Evolutionary conservation across 2,329 filamentous ascomycete genomes (phyloP).

Genomic region (Xylaria sp.): DNA sequence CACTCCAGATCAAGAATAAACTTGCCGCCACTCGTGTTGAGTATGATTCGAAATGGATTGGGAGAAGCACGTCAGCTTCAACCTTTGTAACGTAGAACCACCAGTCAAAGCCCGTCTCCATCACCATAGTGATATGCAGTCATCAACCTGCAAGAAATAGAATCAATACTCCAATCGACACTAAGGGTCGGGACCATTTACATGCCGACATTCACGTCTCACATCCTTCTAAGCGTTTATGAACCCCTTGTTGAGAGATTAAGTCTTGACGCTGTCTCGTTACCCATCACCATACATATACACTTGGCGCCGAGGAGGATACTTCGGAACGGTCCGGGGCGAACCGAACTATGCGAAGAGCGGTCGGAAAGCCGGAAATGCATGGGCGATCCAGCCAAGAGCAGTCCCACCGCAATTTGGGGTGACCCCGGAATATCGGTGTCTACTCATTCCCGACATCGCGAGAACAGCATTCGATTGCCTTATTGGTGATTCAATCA

Average conservation of each 20-base stretch:
- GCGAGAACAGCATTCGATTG: neutral
- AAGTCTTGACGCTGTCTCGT: neutral
- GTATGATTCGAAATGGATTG: neutral
- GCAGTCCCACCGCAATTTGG: neutral
- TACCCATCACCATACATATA: neutral
- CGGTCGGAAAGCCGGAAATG: neutral
- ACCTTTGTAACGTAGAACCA: neutral
- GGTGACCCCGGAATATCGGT: neutral
- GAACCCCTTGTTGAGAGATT: neutral
- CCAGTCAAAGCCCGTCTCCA: neutral
- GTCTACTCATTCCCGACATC: neutral
- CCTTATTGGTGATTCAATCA: neutral
- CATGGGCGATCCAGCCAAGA: neutral
- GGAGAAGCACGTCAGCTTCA: neutral
- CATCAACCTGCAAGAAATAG: neutral
- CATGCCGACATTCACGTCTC: neutral
- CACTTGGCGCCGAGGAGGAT: neutral
- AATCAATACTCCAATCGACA: neutral
- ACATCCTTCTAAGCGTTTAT: neutral
- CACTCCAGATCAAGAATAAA: no score
- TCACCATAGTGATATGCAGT: neutral
- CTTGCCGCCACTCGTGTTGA: no score
- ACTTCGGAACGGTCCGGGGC: slow-evolving; percentile 5
- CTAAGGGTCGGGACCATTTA: neutral
- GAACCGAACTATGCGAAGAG: neutral